These are phyloP conservation scores for Ploettnerulaceae sp. DNA, from an alignment of 2,329 filamentous ascomycete genomes.

Conservation along the genomic window DNA sequence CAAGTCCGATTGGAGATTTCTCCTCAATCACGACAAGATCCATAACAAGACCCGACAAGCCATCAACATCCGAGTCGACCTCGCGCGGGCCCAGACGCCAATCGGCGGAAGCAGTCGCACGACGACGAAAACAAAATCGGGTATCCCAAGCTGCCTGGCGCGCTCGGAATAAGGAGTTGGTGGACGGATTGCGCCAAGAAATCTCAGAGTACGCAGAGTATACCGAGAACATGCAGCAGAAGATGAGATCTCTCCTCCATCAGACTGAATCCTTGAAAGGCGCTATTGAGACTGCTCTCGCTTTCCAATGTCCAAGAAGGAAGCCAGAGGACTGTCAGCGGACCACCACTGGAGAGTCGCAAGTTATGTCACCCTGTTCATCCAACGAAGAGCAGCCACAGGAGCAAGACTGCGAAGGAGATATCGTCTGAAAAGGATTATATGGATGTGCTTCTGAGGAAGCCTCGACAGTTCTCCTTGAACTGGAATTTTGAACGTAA, in stretches of 20 bases:
- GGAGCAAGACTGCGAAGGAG: constrained; percentile 1
- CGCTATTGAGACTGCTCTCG: constrained; percentile 6
- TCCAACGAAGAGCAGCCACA: neutral
- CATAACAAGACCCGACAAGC: too few species aligned
- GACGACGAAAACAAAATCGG: constrained; percentile 13
- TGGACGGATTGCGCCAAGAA: constrained; percentile 14
- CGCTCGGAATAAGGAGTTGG: constrained; percentile 12
- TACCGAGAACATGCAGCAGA: constrained; percentile 12
- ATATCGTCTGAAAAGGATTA: neutral
- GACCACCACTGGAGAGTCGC: constrained; percentile 1
- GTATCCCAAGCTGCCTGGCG: constrained; percentile 12
- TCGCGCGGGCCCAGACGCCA: constrained; percentile 7
- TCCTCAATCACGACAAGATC: neutral
- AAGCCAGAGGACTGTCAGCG: neutral
- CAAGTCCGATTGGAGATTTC: neutral
- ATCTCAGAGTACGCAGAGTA: constrained; percentile 12
- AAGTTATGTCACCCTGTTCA: constrained; percentile 7
- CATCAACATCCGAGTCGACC: neutral
- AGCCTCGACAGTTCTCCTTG: too few species aligned
- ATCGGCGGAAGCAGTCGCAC: constrained; percentile 12
- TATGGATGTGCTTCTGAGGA: too few species aligned
- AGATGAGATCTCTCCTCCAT: constrained; percentile 7
- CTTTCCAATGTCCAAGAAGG: neutral
- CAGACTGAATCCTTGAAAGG: constrained; percentile 10
- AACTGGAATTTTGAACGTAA: too few species aligned